Evolutionary conservation across 2,329 filamentous ascomycete species (phyloP), one percentile per base, ranked within the genome.

Genomic region (Paracoccidioides brasiliensis): DNA sequence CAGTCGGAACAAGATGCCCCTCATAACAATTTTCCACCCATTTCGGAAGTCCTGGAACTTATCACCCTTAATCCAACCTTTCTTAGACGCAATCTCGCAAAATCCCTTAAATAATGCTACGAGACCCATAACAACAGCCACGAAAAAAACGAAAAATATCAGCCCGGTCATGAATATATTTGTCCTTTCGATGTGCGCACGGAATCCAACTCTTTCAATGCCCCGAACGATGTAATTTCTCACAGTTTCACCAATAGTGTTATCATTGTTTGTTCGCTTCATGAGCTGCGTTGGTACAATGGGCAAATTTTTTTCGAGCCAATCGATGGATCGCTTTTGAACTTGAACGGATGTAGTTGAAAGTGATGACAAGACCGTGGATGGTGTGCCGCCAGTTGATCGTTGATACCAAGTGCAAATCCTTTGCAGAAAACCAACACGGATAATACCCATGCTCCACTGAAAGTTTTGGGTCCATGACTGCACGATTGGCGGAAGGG

Each of bases 381-480:
- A 84, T 0, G 91, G 87, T 0, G 80, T 89, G 60, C 91, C 91
- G 54, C 91, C 91, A 2, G 91, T 97, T 3, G 91, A 81, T 59
- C 90, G 86, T 73, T 95, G 90, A 69, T 96, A 97, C 91, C 91
- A 97, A 40, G 90, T 95, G 59, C 88, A 88, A 66, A 95, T 87
- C 50, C 77, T 78, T 74, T 97, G 89, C 74, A 96, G 80, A 70
- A 95, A 96, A n/a, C 77, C 78, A 44, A 96, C 79, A 53, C 81
- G 81, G 64, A 97, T 95, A 64, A 97, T 90, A 64, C 91, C 91
- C 88, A 97, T 93, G 66, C 86, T 94, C 91, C 91, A 97, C 68
- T 94, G 87, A 74, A 97, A 96, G 73, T 96, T 91, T 73, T 96
- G 90, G 1, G 90, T 95, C 91, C 91, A 97, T 0, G 90, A 80